A percentile compares a stretch with the other conserved stretches of the same genome.
Conservation (phyloP, 1,284 basidiomycete species). For the Cutaneotrichosporon mucoides region DNA sequence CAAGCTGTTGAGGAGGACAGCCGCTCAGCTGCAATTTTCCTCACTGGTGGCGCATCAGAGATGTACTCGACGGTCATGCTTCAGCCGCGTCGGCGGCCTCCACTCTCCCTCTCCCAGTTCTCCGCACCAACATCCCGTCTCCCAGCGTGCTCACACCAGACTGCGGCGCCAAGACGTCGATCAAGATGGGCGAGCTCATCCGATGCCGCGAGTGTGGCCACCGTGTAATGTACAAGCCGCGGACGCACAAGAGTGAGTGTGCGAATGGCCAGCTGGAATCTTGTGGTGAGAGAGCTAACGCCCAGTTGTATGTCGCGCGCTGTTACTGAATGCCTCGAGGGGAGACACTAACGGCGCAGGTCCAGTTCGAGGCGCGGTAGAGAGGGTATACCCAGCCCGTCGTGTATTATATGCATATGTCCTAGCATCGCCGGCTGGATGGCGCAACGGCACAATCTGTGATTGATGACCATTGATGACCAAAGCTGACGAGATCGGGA, state of each 20-base stretch:
- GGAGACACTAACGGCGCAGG: constrained; percentile 7
- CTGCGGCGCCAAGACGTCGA: constrained; percentile 89
- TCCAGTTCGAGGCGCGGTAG: constrained; percentile 20
- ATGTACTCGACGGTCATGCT: no score
- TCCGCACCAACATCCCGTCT: neutral
- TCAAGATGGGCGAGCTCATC: constrained; percentile 89
- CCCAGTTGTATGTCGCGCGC: neutral
- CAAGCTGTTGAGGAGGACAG: no score
- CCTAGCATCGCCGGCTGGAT: neutral
- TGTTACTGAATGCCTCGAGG: neutral
- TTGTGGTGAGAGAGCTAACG: constrained; percentile 1
- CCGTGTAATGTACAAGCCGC: constrained; percentile 98
- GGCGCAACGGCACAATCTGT: no score
- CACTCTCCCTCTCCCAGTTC: no score
- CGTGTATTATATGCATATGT: constrained; percentile 14
- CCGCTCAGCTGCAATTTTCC: no score
- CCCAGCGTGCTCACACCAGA: constrained; percentile 54
- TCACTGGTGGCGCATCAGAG: no score
- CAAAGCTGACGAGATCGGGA: no score
- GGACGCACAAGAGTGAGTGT: constrained; percentile 85
- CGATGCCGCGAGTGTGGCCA: constrained; percentile 96
- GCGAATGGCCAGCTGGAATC: neutral
- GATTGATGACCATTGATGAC: no score
- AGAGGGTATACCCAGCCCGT: neutral
- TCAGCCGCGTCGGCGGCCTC: no score